phyloP scores from a whole-genome alignment of 805 yeast species.

The Wilhelminamyces savonicus region DNA sequence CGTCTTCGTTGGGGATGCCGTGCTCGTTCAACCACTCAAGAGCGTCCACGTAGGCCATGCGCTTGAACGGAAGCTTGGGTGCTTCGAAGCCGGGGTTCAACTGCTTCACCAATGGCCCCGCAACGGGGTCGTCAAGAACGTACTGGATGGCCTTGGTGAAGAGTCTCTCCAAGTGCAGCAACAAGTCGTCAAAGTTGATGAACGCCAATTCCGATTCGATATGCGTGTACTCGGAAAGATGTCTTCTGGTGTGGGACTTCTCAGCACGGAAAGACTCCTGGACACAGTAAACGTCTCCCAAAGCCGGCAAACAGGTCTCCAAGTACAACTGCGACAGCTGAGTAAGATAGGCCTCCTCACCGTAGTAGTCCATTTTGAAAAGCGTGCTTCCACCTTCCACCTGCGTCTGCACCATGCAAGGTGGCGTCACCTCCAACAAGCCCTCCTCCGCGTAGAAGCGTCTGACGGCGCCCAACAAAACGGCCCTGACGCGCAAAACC shows the following conservation, averaged over 20 bases:
- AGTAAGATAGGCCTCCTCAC: slow-evolving; percentile 93
- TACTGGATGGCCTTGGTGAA: slow-evolving; percentile 64
- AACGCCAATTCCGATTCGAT: slow-evolving; percentile 93
- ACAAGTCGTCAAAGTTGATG: slow-evolving; percentile 78
- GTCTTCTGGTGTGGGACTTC: slow-evolving; percentile 98
- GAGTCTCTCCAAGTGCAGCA: slow-evolving; percentile 77
- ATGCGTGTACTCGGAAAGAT: slow-evolving; percentile 93
- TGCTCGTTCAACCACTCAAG: slow-evolving; percentile 95
- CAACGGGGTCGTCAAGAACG: slow-evolving; percentile 82
- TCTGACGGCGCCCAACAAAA: slow-evolving; percentile 67
- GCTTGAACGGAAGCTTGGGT: slow-evolving; percentile 81
- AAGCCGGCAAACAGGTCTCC: slow-evolving; percentile 92
- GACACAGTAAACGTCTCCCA: slow-evolving; percentile 95
- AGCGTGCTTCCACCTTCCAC: slow-evolving; percentile 99
- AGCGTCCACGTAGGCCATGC: slow-evolving; percentile 89
- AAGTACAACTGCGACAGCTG: slow-evolving; percentile 95
- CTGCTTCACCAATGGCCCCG: slow-evolving; percentile 84
- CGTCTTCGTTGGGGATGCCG: slow-evolving; percentile 91
- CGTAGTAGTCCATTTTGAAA: slow-evolving; percentile 89
- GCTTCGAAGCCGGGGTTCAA: slow-evolving; percentile 87
- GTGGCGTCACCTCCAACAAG: slow-evolving; percentile 91
- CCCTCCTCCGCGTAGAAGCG: slow-evolving; percentile 69
- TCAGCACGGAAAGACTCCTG: slow-evolving; percentile 99
- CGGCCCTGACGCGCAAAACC: slow-evolving; percentile 92
- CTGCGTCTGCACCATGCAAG: slow-evolving; percentile 99